Base-by-base conservation (phyloP, 495 filamentous ascomycete genomes). In the Neohortaea acidophila region DNA sequence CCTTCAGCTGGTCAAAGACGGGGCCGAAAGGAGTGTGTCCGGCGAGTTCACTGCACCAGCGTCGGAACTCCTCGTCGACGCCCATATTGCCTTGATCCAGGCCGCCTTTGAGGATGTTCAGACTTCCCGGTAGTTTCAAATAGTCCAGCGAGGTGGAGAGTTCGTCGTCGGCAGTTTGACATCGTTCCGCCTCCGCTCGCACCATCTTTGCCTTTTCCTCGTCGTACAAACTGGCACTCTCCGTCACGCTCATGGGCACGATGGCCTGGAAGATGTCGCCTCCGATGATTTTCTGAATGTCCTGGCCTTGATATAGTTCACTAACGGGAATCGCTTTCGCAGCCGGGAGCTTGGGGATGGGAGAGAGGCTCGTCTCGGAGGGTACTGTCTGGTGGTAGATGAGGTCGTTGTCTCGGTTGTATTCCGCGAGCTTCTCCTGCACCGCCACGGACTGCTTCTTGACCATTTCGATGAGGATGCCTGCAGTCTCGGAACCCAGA, bases 311-410 rank as follows among this genome's bases (percentile, higher is more conserved):
- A 51, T 97, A 97, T 2, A 97, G 66, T 55, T 97, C 89, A 57
- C 83, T 86, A 26, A 97, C 89, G 0, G 91, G 85, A 36, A 96
- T 96, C 12, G 91, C 84, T 59, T 96, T 97, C n/a, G 91, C 87
- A 1, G 91, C 89, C 21, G 86, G 83, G 8, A 96, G 69, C 56
- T 96, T 97, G 2, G 86, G 73, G 36, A 97, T 79, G 12, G 77
- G 66, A 6, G 79, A 64, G 11, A 97, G 65, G 29, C 72, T 72
- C 10, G 82, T 80, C 56, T 94, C 87, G 12, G 72, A 76, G 0
- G 89, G 87, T 13, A 97, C 75, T 0, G 74, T 74, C 44, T 94
- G 84, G 57, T 97, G 89, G 51, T 96, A 97, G 51, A 97, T 94
- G 54, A 87, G 94, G 53, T 97, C 89, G 54, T 97, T 97, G 57